Evolutionary conservation across 441 rosid species (phyloP).

Genomic region (Mallotus japonicus): DNA sequence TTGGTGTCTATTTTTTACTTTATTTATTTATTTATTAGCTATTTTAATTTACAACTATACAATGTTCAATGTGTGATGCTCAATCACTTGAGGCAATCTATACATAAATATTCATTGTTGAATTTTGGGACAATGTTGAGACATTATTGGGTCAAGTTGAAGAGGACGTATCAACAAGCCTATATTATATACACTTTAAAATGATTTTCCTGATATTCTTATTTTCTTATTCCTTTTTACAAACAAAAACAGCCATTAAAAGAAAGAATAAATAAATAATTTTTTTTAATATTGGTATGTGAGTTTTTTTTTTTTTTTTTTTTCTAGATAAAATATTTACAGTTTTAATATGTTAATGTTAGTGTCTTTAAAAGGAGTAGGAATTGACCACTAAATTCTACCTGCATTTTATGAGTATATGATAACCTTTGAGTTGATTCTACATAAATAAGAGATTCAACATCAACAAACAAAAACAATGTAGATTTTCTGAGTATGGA

Average conservation of each 20-base stretch:
- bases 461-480: too few relatives aligned
- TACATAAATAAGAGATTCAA: too few relatives aligned
- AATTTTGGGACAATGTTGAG: neutral
- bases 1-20: neutral
- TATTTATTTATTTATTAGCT: neutral
- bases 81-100: neutral
- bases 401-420: too few relatives aligned
- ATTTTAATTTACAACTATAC: neutral
- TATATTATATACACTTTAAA: neutral
- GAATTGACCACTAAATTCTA: too few relatives aligned
- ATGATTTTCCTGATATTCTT: neutral
- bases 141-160: slow-evolving; percentile 22
- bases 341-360: too few relatives aligned
- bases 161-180: slow-evolving; percentile 28
- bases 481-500: too few relatives aligned
- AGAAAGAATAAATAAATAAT: neutral
- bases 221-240: neutral
- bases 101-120: neutral
- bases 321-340: too few relatives aligned
- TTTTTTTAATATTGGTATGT: too few relatives aligned
- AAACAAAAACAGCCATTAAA: neutral
- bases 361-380: too few relatives aligned
- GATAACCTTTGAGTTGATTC: too few relatives aligned
- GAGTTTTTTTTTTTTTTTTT: too few relatives aligned
- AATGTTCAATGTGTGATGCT: slow-evolving; percentile 1